phyloP scores from a whole-genome alignment of 257 asterid species.

The Rehmannia glutinosa region DNA sequence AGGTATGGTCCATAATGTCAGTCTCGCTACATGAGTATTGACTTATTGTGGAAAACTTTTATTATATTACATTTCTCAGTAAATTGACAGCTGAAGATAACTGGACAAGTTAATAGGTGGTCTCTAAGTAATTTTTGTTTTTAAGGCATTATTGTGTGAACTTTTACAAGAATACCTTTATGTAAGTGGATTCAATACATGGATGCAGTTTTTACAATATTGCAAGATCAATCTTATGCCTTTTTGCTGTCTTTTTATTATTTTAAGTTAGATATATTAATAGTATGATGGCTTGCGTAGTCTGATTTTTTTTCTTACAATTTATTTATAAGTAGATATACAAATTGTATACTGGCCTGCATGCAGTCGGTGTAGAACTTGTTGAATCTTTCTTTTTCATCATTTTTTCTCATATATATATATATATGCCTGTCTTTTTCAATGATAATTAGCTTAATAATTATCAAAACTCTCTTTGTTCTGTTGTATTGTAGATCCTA shows the following conservation, averaged over 20 bases:
- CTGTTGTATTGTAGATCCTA: constrained; percentile 65
- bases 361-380: background rate
- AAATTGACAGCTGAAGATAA: background rate
- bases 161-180: background rate
- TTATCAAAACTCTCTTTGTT: constrained; percentile 12
- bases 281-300: background rate
- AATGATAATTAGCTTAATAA: constrained; percentile 8
- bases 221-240: background rate
- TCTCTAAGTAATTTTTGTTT: background rate
- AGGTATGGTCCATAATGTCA: constrained; percentile 40
- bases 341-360: background rate
- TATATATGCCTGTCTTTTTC: background rate
- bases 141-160: background rate
- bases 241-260: background rate
- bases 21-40: background rate
- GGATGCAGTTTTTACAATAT: background rate
- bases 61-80: background rate
- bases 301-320: background rate
- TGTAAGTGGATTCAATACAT: background rate
- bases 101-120: background rate
- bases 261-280: background rate
- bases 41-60: background rate
- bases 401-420: background rate
- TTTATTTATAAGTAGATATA: background rate
- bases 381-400: background rate